Conservation (phyloP, 2,329 filamentous ascomycete genomes). For the Neofusicoccum umdonicola region DNA sequence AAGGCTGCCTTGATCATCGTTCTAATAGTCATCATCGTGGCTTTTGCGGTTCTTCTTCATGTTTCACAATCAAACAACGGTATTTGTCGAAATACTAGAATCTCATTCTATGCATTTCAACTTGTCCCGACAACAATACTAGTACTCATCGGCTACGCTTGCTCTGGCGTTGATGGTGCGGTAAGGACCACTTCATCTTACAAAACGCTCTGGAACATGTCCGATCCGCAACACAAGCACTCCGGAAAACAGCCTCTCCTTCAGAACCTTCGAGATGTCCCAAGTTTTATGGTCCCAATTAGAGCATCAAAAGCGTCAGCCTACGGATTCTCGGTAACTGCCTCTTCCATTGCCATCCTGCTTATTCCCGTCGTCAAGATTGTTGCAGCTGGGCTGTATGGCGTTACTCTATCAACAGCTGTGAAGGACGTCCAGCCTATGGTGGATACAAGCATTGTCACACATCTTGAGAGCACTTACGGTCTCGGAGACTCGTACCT, state of each 20-base stretch:
- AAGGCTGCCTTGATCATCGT: neutral
- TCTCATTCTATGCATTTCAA: neutral
- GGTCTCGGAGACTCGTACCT: neutral
- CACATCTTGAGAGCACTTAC: neutral
- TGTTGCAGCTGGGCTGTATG: neutral
- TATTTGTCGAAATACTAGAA: neutral
- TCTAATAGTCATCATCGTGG: neutral
- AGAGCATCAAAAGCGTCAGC: neutral
- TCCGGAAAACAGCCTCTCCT: neutral
- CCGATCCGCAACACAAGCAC: neutral
- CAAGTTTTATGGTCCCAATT: neutral
- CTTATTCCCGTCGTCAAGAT: slow-evolving; percentile 3
- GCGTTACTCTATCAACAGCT: neutral
- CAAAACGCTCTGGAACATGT: neutral
- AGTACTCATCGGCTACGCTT: neutral
- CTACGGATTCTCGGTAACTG: neutral
- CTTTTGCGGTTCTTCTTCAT: neutral
- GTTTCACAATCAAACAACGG: neutral
- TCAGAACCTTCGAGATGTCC: neutral
- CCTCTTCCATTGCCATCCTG: neutral
- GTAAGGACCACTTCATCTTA: neutral
- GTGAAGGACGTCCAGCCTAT: neutral
- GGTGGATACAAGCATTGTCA: neutral
- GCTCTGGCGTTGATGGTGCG: neutral
- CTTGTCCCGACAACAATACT: neutral